Conservation (phyloP, 495 filamentous ascomycete species). For the Hypoxylon subgilvum region DNA sequence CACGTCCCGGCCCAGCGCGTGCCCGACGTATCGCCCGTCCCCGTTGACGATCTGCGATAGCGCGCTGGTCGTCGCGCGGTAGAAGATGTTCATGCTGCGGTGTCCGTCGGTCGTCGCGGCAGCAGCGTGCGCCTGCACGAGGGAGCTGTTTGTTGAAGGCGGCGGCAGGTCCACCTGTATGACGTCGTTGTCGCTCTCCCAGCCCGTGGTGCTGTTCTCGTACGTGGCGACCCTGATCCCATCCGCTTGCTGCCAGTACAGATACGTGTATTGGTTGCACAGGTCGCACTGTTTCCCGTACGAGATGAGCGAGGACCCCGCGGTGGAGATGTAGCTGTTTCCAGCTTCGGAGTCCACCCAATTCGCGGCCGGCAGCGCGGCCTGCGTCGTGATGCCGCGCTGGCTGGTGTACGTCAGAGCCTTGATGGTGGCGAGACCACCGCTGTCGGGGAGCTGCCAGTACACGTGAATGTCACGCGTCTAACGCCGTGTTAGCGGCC, state of each 20-base stretch:
- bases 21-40: constrained; percentile 25
- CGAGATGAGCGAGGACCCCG: constrained; percentile 32
- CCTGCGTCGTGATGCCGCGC: constrained; percentile 22
- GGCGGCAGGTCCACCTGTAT: constrained; percentile 8
- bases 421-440: constrained; percentile 30
- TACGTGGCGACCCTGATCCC: constrained; percentile 34
- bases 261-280: constrained; percentile 40
- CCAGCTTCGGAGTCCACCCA: constrained; percentile 29
- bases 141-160: constrained; percentile 34
- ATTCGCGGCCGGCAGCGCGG: constrained; percentile 16
- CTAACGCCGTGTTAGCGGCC: constrained; percentile 30
- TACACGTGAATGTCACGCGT: constrained; percentile 40
- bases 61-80: constrained; percentile 33
- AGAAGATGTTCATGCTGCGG: constrained; percentile 41
- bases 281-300: constrained; percentile 40
- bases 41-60: constrained; percentile 38
- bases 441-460: constrained; percentile 35
- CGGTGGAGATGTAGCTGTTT: constrained; percentile 34
- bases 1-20: constrained; percentile 31
- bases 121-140: constrained; percentile 31
- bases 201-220: constrained; percentile 14
- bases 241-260: constrained; percentile 33
- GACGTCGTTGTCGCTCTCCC: constrained; percentile 13
- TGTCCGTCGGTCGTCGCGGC: constrained; percentile 25
- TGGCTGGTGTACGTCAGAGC: constrained; percentile 26